A percentile compares a stretch with the other conserved stretches of the same genome.
Evolutionary conservation across 768 basidiomycete genomes (phyloP).

Genomic region (Agaricus subrufescens): DNA sequence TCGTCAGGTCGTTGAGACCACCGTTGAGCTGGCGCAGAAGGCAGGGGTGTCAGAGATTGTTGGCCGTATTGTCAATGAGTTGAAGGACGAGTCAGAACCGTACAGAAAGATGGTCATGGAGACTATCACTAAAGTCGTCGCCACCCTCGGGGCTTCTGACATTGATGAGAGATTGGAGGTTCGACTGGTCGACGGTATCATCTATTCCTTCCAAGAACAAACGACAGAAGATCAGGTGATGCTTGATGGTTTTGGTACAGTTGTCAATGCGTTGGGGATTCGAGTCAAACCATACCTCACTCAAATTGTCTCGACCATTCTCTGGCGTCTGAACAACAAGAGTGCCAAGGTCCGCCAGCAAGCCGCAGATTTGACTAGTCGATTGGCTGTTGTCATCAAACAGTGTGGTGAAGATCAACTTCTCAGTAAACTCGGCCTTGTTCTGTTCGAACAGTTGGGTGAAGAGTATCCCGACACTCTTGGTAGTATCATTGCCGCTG

Average conservation of each 20-base stretch:
- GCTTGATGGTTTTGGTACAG: constrained; percentile 97
- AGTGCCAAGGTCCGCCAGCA: constrained; percentile 98
- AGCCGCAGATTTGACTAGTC: constrained; percentile 96
- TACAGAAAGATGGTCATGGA: constrained; percentile 99
- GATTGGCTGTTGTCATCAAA: constrained; percentile 96
- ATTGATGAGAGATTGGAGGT: constrained; percentile 95
- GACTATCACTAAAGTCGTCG: constrained; percentile 95
- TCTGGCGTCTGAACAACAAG: constrained; percentile 99
- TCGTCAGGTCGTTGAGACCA: constrained; percentile 96
- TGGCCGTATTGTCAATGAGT: constrained; percentile 79
- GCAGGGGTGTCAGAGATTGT: constrained; percentile 96
- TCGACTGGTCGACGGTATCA: constrained; percentile 94
- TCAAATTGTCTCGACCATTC: constrained; percentile 97
- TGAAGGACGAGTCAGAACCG: constrained; percentile 88
- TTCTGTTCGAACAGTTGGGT: constrained; percentile 96
- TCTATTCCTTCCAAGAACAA: constrained; percentile 99
- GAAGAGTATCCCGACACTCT: constrained; percentile 99
- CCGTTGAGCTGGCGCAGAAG: constrained; percentile 97
- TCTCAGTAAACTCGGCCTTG: constrained; percentile 92
- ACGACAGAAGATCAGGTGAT: constrained; percentile 99
- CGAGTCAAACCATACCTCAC: constrained; percentile 98
- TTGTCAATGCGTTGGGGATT: constrained; percentile 93
- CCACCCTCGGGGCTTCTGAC: constrained; percentile 92
- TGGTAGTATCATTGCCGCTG: constrained; percentile 98
- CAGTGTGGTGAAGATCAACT: constrained; percentile 97